Evolutionary conservation across 805 yeast species (phyloP), one percentile per base, ranked within the genome.

Genomic region (Lachancea cidri): DNA sequence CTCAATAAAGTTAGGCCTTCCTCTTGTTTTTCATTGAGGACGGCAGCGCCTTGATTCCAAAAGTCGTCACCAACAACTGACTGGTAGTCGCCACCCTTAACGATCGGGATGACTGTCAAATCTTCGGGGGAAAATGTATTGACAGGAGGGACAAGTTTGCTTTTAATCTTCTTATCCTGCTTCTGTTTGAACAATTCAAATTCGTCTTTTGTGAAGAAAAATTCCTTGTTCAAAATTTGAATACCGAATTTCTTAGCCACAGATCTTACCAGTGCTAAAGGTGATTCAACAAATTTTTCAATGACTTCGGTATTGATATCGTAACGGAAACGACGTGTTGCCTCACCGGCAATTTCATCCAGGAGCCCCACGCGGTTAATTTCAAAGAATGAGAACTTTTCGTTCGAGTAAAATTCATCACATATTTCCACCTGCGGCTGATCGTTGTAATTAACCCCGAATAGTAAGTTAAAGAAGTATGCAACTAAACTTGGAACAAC

Each of bases 231-330:
- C 45, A 70, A 65, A 85, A 95, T 82, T 68, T 93, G 98, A 39
- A 91, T 77, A 65, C 98, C 98, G 52, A 81, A 77, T 64, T 85
- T 83, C 40, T 69, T 54, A 8, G 96, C 79, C 48, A 88, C 71
- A 50, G 81, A 84, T 65, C 89, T 79, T 53, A 86, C 68, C 33
- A 83, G 55, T 27, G 59, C 46, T 27, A 62, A 48, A 38, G 74
- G 77, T 16, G 68, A 46, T 20, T 58, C 60, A 29, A 74, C 45
- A 14, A 57, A 48, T 1, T 62, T 52, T 9, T 49, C 44, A 24
- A 62, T 38, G 83, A 86, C 82, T 37, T 68, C 62, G 0, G 54
- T 59, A 1, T 79, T 68, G 33, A 87, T 67, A 0, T 59, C 51
- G 57, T 70, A 76, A 66, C 94, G 77, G 72, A 76, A 88, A 55